Base-by-base conservation (phyloP, 1,139 yeast species). In the Yamadazyma trypodendri region DNA sequence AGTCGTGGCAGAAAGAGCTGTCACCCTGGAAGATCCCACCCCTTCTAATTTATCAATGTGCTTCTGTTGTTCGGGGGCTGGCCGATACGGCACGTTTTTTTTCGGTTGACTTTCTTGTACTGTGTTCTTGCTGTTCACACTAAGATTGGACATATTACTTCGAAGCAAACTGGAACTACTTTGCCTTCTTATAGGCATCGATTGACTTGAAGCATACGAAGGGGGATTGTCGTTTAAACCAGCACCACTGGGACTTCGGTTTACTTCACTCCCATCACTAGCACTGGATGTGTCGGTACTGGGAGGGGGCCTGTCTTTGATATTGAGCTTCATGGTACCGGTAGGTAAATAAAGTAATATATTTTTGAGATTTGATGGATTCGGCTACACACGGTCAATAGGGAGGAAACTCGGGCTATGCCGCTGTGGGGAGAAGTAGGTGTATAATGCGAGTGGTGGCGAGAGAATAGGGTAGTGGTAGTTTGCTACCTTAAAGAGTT, bases 41-140 rank as follows among this genome's bases (percentile, higher is more conserved):
- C 15, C 15, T 3, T 46, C 49, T 18, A 55, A 47, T 15, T 47
- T 32, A 38, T 68, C 71, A 28, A 68, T 66, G 22, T 63, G 69
- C 10, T 46, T 48, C 44, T 67, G 73, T 31, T 63, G 65, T 34
- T 67, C 71, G 8, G 51, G 43, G 2, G 66, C 45, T 9, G 75
- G 75, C 17, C 38, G 43, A 42, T 68, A 68, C 1, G 75, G 72
- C 14, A 51, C 55, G 40, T 55, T 50, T 34, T 54, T 54, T 30
- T 35, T 36, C 22, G 17, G 11, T 18, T 27, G 7, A 11, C n/a
- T 9, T 8, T 27, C 9, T 6, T 10, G 9, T 10, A 7, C 23
- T 20, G 23, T 12, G 8, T n/a, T 6, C 9, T 12, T 24, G 28
- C 9, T 13, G 20, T 15, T 27, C 20, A 27, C 13, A 16, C 8